These are phyloP conservation scores for Aspergillus vadensis DNA, from an alignment of 2,329 filamentous ascomycete genomes.

Conservation along the genomic window DNA sequence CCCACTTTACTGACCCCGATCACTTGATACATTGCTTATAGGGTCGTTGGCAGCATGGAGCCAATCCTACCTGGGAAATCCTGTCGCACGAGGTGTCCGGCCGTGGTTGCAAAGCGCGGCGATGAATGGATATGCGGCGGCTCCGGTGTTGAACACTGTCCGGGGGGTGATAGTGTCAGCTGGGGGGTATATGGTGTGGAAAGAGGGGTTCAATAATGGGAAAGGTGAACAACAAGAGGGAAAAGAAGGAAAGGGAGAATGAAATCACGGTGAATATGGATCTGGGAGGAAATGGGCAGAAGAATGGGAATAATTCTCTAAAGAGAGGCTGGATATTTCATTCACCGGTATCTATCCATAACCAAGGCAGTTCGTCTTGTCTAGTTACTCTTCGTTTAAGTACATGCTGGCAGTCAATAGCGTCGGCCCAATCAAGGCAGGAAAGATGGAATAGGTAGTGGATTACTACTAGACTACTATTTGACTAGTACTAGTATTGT, in stretches of 20 bases:
- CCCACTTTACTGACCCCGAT: too few relatives aligned
- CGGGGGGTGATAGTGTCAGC: not conserved
- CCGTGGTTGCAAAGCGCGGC: not conserved
- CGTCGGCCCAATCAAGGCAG: constrained; percentile 6
- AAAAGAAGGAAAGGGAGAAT: not conserved
- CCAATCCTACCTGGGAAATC: not conserved
- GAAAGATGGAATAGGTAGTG: not conserved
- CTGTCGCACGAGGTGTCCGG: not conserved
- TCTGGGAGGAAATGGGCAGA: too few relatives aligned
- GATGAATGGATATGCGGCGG: constrained; percentile 6
- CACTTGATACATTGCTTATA: not conserved
- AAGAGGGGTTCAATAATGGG: not conserved
- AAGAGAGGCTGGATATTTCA: too few relatives aligned
- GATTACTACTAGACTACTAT: too few relatives aligned
- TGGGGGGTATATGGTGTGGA: not conserved
- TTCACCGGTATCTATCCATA: too few relatives aligned
- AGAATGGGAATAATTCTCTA: too few relatives aligned
- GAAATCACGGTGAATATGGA: too few relatives aligned
- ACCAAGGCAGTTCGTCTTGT: not conserved
- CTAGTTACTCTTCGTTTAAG: not conserved
- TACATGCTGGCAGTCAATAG: constrained; percentile 1
- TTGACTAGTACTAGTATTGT: too few relatives aligned
- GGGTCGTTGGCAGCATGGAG: constrained; percentile 1
- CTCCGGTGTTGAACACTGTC: not conserved
- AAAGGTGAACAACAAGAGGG: not conserved